Evolutionary conservation across 495 filamentous ascomycete species (phyloP).

Genomic region (Copromyces sp.): DNA sequence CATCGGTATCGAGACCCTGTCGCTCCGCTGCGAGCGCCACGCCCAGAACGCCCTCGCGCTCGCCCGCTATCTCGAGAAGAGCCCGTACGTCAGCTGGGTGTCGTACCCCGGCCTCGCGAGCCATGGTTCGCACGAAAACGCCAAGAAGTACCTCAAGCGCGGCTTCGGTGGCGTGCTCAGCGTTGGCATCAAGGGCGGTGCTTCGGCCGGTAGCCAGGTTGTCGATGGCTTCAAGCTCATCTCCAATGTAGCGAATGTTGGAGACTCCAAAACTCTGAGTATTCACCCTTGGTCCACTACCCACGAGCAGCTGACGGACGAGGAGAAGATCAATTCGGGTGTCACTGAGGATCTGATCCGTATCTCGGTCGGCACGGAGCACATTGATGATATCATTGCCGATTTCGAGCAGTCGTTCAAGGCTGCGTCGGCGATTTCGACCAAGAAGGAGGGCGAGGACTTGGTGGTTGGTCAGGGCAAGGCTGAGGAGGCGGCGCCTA

Average conservation of each 20-base stretch:
- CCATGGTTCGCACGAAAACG: conserved; percentile 67
- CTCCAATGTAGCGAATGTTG: conserved; percentile 77
- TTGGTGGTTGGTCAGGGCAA: conserved; percentile 15
- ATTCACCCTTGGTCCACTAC: conserved; percentile 97
- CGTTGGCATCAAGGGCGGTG: conserved; percentile 88
- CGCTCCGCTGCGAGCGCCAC: conserved; percentile 77
- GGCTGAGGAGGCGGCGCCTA: conserved; percentile 24
- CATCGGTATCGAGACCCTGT: conserved; percentile 83
- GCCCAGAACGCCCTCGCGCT: conserved; percentile 74
- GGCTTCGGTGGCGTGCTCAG: conserved; percentile 90
- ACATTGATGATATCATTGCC: conserved; percentile 95
- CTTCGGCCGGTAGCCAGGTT: conserved; percentile 67
- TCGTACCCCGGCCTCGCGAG: conserved; percentile 83
- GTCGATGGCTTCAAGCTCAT: conserved; percentile 94
- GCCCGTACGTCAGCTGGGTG: conserved; percentile 83
- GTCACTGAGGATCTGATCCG: conserved; percentile 90
- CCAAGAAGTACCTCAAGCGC: conserved; percentile 81
- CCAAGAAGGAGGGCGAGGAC: conserved; percentile 11
- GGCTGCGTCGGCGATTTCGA: conserved; percentile 30
- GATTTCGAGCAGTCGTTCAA: conserved; percentile 92
- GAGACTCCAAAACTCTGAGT: conserved; percentile 81
- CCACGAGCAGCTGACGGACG: conserved; percentile 82
- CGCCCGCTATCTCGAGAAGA: conserved; percentile 75
- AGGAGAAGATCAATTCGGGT: conserved; percentile 72
- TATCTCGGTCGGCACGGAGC: conserved; percentile 93